Base-by-base conservation (phyloP, 305 asterid genomes). In the Solanum chacoense region DNA sequence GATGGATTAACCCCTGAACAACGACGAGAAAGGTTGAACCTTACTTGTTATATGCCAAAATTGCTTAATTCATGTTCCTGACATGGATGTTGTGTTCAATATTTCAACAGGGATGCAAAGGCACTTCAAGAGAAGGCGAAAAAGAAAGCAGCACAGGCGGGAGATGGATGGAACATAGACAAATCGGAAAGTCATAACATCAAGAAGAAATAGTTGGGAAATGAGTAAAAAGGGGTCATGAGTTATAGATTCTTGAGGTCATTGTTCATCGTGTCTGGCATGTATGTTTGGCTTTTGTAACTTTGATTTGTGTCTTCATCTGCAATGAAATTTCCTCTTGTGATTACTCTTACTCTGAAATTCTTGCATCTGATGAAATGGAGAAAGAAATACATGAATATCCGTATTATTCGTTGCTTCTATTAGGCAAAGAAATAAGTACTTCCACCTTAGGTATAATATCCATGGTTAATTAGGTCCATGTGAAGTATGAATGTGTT, bases 1-100 rank as follows among this genome's bases (percentile, higher is more conserved):
- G 96, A 94, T 79, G 97, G 97, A 79, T 92, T 94, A 91, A 95
- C 96, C 38, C 99, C 94, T 4, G 98, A 96, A 90, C 99, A 96
- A 90, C 92, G 99, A 91, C 93, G 96, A 83, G 96, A 94, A 87
- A 94, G 97, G 98, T 94, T 50, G 20, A 24, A 29, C 72, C 34
- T 50, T 20, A 32, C 42, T 22, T 26, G 13, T 42, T 42, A 26
- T 42, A 22, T 28, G 7, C 12, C 29, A 3, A 81, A 18, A 55
- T 7, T 76, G 20, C 16, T 31, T 76, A 59, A 76, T 37, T 83
- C 6, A 18, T 22, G 73, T 50, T 83, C 31, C 42, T 31, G 6
- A 45, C 42, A 9, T 6, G 11, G 7, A 18, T 11, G 3, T 26
- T 35, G 11, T 26, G 10, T 32, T 14, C 13, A 4, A 37, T 9